Evolutionary conservation across 208 protist species (phyloP).

Genomic region (Wallacemonas collosoma): DNA sequence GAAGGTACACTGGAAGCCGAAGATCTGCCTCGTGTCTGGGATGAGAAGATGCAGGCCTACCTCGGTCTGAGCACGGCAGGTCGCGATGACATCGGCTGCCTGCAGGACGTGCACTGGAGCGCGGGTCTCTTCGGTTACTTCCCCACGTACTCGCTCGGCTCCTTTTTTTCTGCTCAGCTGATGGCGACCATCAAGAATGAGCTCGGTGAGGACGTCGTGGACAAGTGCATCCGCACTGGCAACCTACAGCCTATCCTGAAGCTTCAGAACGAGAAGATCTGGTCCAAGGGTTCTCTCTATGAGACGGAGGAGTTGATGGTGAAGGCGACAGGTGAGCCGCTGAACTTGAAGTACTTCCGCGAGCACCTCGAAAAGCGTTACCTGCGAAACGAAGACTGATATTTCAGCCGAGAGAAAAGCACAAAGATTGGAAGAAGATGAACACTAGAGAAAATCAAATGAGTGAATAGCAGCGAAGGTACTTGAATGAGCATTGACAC

Average conservation of each 20-base stretch:
- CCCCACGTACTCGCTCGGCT: constrained; percentile 80
- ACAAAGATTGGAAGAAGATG: constrained; percentile 20
- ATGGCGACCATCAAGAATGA: constrained; percentile 53
- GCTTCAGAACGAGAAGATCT: constrained; percentile 62
- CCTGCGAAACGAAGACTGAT: constrained; percentile 28
- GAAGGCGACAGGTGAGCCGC: constrained; percentile 63
- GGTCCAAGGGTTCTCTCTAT: constrained; percentile 43
- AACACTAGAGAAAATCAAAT: constrained; percentile 2
- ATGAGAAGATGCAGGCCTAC: constrained; percentile 84
- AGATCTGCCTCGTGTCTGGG: constrained; percentile 76
- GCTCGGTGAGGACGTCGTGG: constrained; percentile 36
- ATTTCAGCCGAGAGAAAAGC: background rate
- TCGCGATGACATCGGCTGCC: constrained; percentile 62
- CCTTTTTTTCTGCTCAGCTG: constrained; percentile 75
- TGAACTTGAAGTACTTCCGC: constrained; percentile 76
- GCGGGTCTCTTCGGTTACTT: constrained; percentile 78
- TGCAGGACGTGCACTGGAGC: constrained; percentile 90
- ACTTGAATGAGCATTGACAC: no score
- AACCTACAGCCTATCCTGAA: constrained; percentile 51
- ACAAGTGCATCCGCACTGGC: constrained; percentile 42
- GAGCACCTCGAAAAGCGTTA: constrained; percentile 71
- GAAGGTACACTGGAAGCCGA: constrained; percentile 62
- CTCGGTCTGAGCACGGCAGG: constrained; percentile 66
- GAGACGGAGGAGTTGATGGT: constrained; percentile 66
- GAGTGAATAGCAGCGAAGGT: background rate